Base-by-base conservation (phyloP, 2,329 filamentous ascomycete species). In the Pseudocercospora crystallina region DNA sequence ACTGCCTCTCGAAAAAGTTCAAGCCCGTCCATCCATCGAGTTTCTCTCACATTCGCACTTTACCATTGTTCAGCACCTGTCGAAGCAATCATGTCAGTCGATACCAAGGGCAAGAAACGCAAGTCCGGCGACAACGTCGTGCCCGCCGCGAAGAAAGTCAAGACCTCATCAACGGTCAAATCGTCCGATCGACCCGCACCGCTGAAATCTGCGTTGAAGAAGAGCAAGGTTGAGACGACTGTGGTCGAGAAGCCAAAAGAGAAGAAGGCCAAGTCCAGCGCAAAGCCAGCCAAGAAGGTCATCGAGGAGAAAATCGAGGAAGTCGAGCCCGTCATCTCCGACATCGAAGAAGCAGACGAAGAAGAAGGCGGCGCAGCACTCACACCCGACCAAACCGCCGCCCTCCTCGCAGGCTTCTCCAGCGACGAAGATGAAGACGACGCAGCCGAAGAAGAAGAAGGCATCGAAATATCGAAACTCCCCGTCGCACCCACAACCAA, bases 391-490 rank as follows among this genome's bases (percentile, higher is more conserved):
- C 75, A 78, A 60, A 78, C 75, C 29, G 73, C 73, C n/a, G 75
- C 73, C 7, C 69, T 79, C 13, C 72, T 79, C 20, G 74, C 75
- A 53, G 76, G 76, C 47, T 79, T 79, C 61, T 74, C 75, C 45
- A 75, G 71, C 63, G 73, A 72, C 51, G 65, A 74, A 42, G 72
- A 74, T 43, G 61, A 61, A 5, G 71, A 70, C 52, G 53, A 41
- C 10, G 53, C 54, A n/a, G 62, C 65, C 8, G 69, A 71, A 41
- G 69, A 69, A 13, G 65, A 71, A 30, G 62, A 63, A 26, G 66
- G 70, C 38, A 62, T 76, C 31, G 64, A 70, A 33, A 60, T 72
- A 37, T 65, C 73, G 8, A 62, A 65, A 35, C 47, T 73, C 8
- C 69, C 69, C 2, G 53, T 58, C 20, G 59, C 67, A 5, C 71